Percentiles rank a stretch among this genome's conserved stretches.
phyloP scores from a whole-genome alignment of 2,329 filamentous ascomycete species.

The Aquanectria penicillioides region DNA sequence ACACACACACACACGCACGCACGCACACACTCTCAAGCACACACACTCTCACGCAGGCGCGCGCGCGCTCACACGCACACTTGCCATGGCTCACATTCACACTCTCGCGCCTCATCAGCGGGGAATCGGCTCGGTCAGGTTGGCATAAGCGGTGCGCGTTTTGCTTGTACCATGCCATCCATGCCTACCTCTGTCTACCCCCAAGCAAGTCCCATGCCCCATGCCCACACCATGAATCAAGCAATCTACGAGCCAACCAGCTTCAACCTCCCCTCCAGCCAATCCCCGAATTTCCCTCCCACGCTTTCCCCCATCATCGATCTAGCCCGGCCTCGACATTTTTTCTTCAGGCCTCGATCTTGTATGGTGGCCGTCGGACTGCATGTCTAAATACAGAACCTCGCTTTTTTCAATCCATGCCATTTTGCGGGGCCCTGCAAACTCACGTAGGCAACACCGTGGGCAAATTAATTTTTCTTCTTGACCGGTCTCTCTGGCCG shows the following conservation, averaged over 20 bases:
- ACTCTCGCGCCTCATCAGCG: conserved; percentile 7
- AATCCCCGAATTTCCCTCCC: background rate
- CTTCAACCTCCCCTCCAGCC: conserved; percentile 1
- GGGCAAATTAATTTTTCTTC: no score
- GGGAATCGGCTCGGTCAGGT: conserved; percentile 13
- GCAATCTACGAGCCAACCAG: conserved; percentile 17
- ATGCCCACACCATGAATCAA: conserved; percentile 14
- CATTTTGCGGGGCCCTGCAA: background rate
- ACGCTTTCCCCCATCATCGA: background rate
- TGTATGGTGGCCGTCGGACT: conserved; percentile 3
- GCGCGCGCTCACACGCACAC: background rate
- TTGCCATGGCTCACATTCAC: background rate
- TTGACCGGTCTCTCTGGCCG: background rate
- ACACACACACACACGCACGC: background rate
- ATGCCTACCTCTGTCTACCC: conserved; percentile 11
- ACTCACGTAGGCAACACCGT: conserved; percentile 4
- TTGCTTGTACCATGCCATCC: conserved; percentile 4
- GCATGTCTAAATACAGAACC: conserved; percentile 4
- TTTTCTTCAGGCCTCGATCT: conserved; percentile 5
- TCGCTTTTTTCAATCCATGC: conserved; percentile 16
- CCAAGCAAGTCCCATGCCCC: background rate
- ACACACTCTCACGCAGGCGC: background rate
- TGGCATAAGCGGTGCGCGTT: conserved; percentile 12
- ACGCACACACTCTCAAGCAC: background rate
- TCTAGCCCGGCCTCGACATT: conserved; percentile 1